A percentile compares a stretch with the other conserved stretches of the same genome.
phyloP scores from a whole-genome alignment of 768 basidiomycete genomes.

The Phlebiopsis gigantea region DNA sequence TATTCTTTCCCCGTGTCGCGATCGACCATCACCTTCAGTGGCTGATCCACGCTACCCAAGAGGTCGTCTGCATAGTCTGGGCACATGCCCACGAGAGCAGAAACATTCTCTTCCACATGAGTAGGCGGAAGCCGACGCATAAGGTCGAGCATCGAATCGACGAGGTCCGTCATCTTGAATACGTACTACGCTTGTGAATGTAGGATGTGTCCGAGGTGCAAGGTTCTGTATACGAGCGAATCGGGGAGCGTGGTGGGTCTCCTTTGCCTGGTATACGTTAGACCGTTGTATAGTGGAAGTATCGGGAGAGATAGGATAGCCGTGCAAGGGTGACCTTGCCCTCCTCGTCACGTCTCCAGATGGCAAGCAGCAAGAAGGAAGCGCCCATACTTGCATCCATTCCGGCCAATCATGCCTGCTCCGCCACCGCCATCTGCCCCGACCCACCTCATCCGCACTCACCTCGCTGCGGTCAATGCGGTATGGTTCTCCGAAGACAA shows the following conservation, averaged over 20 bases:
- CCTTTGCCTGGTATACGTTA: too few species aligned
- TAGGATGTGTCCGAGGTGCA: neutral
- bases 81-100: conserved; percentile 71
- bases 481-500: conserved; percentile 67
- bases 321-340: neutral
- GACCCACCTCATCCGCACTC: conserved; percentile 69
- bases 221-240: neutral
- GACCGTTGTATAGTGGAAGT: too few species aligned
- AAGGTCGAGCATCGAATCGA: conserved; percentile 93
- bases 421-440: conserved; percentile 39
- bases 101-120: conserved; percentile 81
- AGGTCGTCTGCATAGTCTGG: conserved; percentile 96
- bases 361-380: neutral
- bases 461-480: conserved; percentile 56
- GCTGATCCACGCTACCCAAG: conserved; percentile 91
- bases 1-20: conserved; percentile 81
- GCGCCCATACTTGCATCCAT: neutral
- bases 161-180: conserved; percentile 60
- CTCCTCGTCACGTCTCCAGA: neutral
- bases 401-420: neutral
- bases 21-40: conserved; percentile 78
- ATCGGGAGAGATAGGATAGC: neutral
- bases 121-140: conserved; percentile 95
- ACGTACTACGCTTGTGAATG: neutral
- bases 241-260: too few species aligned